Base-by-base conservation (phyloP, 768 basidiomycete species). In the Tricholoma furcatifolium region DNA sequence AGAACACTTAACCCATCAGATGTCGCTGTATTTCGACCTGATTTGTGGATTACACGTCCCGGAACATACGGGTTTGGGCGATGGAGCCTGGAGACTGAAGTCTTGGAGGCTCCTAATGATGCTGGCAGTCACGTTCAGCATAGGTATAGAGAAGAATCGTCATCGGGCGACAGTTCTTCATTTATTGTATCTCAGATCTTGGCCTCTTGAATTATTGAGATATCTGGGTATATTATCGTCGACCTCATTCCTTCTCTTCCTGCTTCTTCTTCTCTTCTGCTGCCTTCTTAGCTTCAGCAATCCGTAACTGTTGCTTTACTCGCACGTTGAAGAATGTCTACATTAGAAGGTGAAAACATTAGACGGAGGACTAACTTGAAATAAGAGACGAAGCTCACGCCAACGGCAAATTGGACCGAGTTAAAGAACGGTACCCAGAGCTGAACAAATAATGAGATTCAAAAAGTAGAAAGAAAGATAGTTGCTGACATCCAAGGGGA, bases 381-480 rank as follows among this genome's bases (percentile, higher is more conserved):
- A 15, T 21, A 2, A 35, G 24, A 18, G 35, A 47, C 15, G 20
- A 17, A 30, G 73, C 87, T 61, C 63, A 91, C 91, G 18, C 91
- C 91, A 11, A 91, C 74, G 18, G 82, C 66, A 65, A 94, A 92
- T 65, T 85, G 82, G 38, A 94, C 72, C 32, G 79, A 60, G 66
- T 85, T 92, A 79, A 94, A 93, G 74, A 89, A 95, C 8, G 88
- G 88, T 0, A 89, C 88, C 91, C 92, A 93, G 40, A 92, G 76
- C 87, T 91, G 58, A 23, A 47, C 14, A 43, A 31, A n/a, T 20
- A 36, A 42, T 48, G 18, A 10, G 51, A 18, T 7, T 14, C n/a
- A 27, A 40, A 8, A 42, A 20, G 21, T 4, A 55, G 46, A 59
- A 44, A 8, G 15, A 43, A 41, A 2, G 18, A 18, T 7, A 31